Evolutionary conservation across 805 yeast genomes (phyloP).

Genomic region (Yarrowia sp.): DNA sequence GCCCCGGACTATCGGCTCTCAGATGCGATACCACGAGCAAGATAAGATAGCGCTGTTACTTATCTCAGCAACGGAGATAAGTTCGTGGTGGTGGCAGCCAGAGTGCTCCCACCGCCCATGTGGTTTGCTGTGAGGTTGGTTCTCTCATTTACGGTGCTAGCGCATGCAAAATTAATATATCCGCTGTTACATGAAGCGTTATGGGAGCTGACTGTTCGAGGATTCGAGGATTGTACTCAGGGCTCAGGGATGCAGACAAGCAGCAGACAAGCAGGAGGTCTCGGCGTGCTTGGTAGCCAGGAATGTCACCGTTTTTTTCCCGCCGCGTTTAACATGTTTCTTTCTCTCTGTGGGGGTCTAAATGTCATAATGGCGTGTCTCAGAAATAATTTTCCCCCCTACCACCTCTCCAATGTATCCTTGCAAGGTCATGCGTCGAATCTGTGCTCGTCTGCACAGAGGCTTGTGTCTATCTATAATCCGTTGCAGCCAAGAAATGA

Average conservation of each 20-base stretch:
- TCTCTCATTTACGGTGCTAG: neutral
- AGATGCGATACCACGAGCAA: neutral
- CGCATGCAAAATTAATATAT: constrained; percentile 1
- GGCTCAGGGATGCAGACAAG: too few species aligned
- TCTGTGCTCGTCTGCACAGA: neutral
- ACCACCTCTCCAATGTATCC: neutral
- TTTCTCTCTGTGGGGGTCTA: too few species aligned
- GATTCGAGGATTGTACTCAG: too few species aligned
- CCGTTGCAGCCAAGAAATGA: neutral
- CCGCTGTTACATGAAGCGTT: neutral
- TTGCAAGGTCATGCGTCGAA: neutral
- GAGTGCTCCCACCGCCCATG: neutral
- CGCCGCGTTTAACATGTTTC: too few species aligned
- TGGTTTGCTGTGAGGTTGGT: neutral
- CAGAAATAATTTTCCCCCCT: too few species aligned
- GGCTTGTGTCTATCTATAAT: neutral
- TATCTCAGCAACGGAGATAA: neutral
- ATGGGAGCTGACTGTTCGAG: too few species aligned
- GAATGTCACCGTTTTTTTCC: neutral
- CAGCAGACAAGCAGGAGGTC: too few species aligned
- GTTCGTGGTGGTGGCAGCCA: too few species aligned
- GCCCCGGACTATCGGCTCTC: constrained; percentile 9
- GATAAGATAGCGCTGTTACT: neutral
- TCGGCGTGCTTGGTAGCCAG: too few species aligned
- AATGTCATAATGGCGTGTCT: too few species aligned